Conservation (phyloP, 2,329 filamentous ascomycete genomes). For the Camillea tinctor region DNA sequence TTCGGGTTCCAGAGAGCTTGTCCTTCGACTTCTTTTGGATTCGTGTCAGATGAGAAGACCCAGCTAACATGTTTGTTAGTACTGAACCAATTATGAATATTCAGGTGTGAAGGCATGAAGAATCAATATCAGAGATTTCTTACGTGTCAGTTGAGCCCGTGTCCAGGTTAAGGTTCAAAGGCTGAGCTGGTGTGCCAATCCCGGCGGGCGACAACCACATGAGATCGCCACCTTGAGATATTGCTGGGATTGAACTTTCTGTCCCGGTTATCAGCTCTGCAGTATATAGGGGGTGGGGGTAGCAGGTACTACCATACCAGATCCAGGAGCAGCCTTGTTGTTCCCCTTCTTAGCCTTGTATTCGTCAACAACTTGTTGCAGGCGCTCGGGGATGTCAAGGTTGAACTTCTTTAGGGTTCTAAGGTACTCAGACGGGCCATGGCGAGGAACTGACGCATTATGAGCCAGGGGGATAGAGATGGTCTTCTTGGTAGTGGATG, state of each 20-base stretch:
- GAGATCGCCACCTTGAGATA: constrained; percentile 40
- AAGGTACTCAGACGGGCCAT: constrained; percentile 31
- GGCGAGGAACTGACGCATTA: constrained; percentile 21
- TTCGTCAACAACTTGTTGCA: constrained; percentile 27
- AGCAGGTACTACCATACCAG: constrained; percentile 10
- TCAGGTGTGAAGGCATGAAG: not conserved
- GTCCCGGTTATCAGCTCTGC: constrained; percentile 13
- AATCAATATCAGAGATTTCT: constrained; percentile 35
- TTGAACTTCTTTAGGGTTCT: constrained; percentile 34
- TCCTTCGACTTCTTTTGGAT: constrained; percentile 44
- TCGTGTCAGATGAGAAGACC: constrained; percentile 52
- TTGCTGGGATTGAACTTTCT: constrained; percentile 36
- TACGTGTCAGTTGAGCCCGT: constrained; percentile 61
- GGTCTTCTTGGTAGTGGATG: constrained; percentile 14
- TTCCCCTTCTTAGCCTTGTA: constrained; percentile 18
- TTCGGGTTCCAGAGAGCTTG: constrained; percentile 43
- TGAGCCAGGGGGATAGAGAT: constrained; percentile 27
- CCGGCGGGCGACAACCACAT: constrained; percentile 44
- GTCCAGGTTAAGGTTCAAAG: constrained; percentile 48
- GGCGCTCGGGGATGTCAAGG: constrained; percentile 28
- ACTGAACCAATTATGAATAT: not conserved
- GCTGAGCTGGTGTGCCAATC: constrained; percentile 49
- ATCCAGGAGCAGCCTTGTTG: constrained; percentile 15
- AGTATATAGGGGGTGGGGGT: not conserved
- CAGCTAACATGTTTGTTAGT: constrained; percentile 39